Conservation (phyloP, 2,329 filamentous ascomycete species). For the Alternaria metachromatica region DNA sequence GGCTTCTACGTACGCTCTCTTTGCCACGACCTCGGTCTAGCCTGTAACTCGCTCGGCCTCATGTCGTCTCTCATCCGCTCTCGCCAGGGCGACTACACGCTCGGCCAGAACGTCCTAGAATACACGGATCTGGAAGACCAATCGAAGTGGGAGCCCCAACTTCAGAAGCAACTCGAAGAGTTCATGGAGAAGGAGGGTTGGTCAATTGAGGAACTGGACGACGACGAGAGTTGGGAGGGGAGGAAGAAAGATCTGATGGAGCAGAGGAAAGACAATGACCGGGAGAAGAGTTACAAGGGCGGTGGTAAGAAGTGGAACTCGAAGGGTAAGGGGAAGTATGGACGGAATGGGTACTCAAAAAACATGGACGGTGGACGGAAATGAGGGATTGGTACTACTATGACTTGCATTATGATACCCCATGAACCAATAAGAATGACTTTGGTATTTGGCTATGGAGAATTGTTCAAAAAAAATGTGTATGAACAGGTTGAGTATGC, state of each 20-base stretch:
- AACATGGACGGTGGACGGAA: conserved; percentile 15
- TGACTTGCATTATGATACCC: conserved; percentile 3
- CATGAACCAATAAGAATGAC: neutral
- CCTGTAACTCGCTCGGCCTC: conserved; percentile 78
- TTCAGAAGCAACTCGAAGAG: conserved; percentile 64
- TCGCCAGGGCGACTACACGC: conserved; percentile 79
- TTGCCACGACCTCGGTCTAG: conserved; percentile 87
- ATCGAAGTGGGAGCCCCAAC: conserved; percentile 79
- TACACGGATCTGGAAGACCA: conserved; percentile 79
- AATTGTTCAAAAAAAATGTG: neutral
- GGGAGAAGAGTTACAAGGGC: conserved; percentile 28
- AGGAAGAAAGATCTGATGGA: conserved; percentile 52
- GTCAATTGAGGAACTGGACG: conserved; percentile 36
- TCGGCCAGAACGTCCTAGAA: conserved; percentile 76
- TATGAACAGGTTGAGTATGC: neutral
- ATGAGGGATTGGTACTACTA: neutral
- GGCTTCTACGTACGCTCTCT: conserved; percentile 97
- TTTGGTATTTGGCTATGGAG: neutral
- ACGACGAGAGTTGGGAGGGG: conserved; percentile 42
- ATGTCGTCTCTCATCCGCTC: conserved; percentile 86
- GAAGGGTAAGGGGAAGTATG: conserved; percentile 27
- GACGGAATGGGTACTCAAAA: conserved; percentile 18
- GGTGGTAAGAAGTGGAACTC: conserved; percentile 21
- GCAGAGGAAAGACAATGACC: conserved; percentile 27
- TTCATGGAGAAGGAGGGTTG: conserved; percentile 56